These are phyloP conservation scores for Cercospora janseana DNA, from an alignment of 2,329 filamentous ascomycete species.

Conservation along the genomic window DNA sequence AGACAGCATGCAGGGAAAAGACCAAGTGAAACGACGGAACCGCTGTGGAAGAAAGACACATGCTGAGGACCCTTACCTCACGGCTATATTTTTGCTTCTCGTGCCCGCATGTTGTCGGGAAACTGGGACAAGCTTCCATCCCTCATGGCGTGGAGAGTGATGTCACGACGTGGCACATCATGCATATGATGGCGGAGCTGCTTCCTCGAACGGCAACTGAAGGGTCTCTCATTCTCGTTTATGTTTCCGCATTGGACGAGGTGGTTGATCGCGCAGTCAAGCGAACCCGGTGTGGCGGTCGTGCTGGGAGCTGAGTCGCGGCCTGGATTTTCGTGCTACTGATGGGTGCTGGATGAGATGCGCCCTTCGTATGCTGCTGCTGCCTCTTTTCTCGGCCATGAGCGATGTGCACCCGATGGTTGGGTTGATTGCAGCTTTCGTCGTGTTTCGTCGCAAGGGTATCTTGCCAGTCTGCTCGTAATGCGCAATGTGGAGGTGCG, in stretches of 20 bases:
- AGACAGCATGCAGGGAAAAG: slow-evolving; percentile 7
- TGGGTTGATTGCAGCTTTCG: too few relatives aligned
- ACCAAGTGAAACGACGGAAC: slow-evolving; percentile 6
- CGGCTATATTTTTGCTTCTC: slow-evolving; percentile 5
- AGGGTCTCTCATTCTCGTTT: neutral
- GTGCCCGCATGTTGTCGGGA: slow-evolving; percentile 13
- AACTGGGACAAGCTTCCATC: slow-evolving; percentile 15
- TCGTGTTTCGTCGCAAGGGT: too few relatives aligned
- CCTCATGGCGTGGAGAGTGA: slow-evolving; percentile 11
- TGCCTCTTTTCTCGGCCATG: too few relatives aligned
- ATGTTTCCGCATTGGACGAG: neutral
- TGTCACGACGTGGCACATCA: slow-evolving; percentile 11
- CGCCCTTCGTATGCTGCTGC: too few relatives aligned
- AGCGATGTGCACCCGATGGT: too few relatives aligned
- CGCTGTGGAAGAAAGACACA: neutral
- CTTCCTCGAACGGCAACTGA: neutral
- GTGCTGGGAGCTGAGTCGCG: neutral
- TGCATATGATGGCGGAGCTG: slow-evolving; percentile 8
- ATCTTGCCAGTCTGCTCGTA: too few relatives aligned
- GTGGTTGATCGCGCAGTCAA: neutral
- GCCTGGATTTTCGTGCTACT: too few relatives aligned
- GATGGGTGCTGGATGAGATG: too few relatives aligned
- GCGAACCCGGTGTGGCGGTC: neutral
- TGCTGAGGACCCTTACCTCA: neutral
- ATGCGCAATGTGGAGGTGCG: too few relatives aligned